phyloP scores from a whole-genome alignment of 1,284 basidiomycete genomes.

The Papiliotrema laurentii region DNA sequence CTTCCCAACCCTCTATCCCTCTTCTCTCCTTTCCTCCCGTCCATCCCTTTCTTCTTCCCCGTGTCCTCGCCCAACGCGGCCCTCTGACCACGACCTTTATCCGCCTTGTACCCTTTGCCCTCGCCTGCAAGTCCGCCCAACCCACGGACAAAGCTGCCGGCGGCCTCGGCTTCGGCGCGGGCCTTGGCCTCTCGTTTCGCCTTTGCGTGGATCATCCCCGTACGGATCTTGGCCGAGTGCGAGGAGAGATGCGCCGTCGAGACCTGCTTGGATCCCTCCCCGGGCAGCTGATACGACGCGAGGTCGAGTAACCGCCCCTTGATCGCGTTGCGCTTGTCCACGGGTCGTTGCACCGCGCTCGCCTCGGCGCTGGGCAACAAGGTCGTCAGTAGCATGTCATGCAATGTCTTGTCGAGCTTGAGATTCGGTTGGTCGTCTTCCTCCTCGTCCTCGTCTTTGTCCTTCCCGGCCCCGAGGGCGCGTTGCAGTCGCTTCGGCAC shows the following conservation, averaged over 20 bases:
- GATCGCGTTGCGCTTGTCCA: constrained; percentile 45
- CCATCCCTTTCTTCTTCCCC: constrained; percentile 45
- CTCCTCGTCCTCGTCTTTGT: constrained; percentile 32
- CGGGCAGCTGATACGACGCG: constrained; percentile 33
- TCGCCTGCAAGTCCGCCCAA: constrained; percentile 38
- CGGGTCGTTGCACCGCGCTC: constrained; percentile 29
- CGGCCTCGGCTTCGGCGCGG: constrained; percentile 31
- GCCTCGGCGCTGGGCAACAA: constrained; percentile 33
- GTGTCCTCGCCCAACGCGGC: constrained; percentile 20
- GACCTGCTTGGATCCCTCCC: constrained; percentile 28
- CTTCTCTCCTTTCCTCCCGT: constrained; percentile 24
- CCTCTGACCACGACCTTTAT: constrained; percentile 14
- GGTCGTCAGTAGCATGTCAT: constrained; percentile 44
- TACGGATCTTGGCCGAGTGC: constrained; percentile 41
- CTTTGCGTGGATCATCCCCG: constrained; percentile 36
- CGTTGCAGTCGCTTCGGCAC: constrained; percentile 17
- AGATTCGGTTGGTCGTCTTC: constrained; percentile 33
- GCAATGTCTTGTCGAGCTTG: constrained; percentile 46
- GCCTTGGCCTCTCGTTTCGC: constrained; percentile 24
- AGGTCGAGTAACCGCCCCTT: constrained; percentile 42
- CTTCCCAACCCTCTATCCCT: constrained; percentile 41
- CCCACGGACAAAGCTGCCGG: constrained; percentile 41
- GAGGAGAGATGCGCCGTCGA: constrained; percentile 16
- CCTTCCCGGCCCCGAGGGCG: too few species aligned
- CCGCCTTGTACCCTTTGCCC: constrained; percentile 13